A percentile compares a stretch with the other conserved stretches of the same genome.
Evolutionary conservation across 2,329 filamentous ascomycete species (phyloP).

Genomic region (Sphaerulina populicola): DNA sequence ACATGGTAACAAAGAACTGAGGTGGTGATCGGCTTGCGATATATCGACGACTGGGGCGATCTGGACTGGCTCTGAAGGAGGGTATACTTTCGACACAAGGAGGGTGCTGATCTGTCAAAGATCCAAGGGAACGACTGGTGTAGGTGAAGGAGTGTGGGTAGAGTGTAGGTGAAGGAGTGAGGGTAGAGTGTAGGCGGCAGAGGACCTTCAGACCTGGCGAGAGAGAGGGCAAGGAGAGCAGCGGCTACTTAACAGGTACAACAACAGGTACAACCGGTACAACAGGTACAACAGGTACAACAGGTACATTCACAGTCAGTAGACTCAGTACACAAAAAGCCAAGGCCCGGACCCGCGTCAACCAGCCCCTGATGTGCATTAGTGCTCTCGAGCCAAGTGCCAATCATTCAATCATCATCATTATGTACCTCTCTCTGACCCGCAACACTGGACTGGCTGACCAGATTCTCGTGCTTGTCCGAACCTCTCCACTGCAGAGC

Average conservation of each 20-base stretch:
- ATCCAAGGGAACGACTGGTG: conserved; percentile 20
- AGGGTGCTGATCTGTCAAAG: conserved; percentile 25
- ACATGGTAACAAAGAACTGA: conserved; percentile 25
- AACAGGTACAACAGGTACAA: too few relatives aligned
- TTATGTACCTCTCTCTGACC: conserved; percentile 15
- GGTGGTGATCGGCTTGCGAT: conserved; percentile 21
- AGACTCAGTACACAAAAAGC: too few relatives aligned
- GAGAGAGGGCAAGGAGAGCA: conserved; percentile 6
- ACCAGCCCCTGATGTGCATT: conserved; percentile 10
- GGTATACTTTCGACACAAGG: conserved; percentile 13
- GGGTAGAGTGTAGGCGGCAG: too few relatives aligned
- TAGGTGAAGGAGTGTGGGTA: conserved; percentile 21
- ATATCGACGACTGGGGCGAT: neutral
- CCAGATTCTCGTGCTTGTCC: neutral
- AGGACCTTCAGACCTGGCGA: conserved; percentile 21
- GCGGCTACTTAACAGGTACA: conserved; percentile 15
- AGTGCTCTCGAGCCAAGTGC: conserved; percentile 6
- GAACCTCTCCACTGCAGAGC: neutral
- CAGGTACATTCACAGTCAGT: too few relatives aligned
- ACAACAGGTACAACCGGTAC: too few relatives aligned
- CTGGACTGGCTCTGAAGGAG: conserved; percentile 7
- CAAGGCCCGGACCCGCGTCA: conserved; percentile 7
- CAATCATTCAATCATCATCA: conserved; percentile 17
- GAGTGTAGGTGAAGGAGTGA: conserved; percentile 20
- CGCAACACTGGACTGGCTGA: conserved; percentile 4